These are phyloP conservation scores for Phytophthora sansomeana DNA, from an alignment of 352 stramenopile genomes.

Conservation along the genomic window DNA sequence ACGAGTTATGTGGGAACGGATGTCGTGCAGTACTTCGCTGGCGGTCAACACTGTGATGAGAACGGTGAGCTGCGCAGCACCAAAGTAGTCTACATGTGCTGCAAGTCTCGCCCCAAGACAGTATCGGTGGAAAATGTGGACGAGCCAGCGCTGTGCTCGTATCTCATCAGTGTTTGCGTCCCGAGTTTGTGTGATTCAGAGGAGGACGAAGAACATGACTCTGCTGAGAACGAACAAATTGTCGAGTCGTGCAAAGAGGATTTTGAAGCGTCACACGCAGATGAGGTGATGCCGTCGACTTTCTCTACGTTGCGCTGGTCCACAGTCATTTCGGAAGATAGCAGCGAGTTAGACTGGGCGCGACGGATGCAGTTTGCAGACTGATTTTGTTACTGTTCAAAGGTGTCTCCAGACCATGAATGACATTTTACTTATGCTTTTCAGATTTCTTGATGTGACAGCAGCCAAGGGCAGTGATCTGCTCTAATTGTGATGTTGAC, in stretches of 20 bases:
- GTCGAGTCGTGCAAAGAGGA: slow-evolving; percentile 61
- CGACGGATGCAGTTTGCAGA: slow-evolving; percentile 67
- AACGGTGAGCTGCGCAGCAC: slow-evolving; percentile 79
- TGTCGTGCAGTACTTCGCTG: slow-evolving; percentile 76
- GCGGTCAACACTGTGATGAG: slow-evolving; percentile 86
- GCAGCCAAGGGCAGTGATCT: slow-evolving; percentile 15
- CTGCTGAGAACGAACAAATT: slow-evolving; percentile 47
- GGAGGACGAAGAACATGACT: slow-evolving; percentile 32
- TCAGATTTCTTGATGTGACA: slow-evolving; percentile 12
- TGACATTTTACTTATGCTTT: slow-evolving; percentile 33
- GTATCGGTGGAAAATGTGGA: slow-evolving; percentile 77
- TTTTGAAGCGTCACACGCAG: slow-evolving; percentile 47
- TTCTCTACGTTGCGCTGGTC: slow-evolving; percentile 83
- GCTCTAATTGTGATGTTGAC: slow-evolving; percentile 2
- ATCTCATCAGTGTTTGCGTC: slow-evolving; percentile 84
- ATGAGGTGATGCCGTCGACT: slow-evolving; percentile 40
- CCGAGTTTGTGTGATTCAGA: slow-evolving; percentile 67
- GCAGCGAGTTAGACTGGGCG: slow-evolving; percentile 86
- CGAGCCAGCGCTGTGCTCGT: slow-evolving; percentile 84
- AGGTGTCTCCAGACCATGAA: slow-evolving; percentile 28
- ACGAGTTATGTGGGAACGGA: slow-evolving; percentile 41
- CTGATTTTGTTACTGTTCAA: slow-evolving; percentile 24
- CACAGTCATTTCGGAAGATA: slow-evolving; percentile 84
- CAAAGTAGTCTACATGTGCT: slow-evolving; percentile 83
- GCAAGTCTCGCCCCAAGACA: slow-evolving; percentile 61